These are phyloP conservation scores for Bryum argenteum DNA, from an alignment of 225 moss, liverwort and hornwort genomes.

Conservation along the genomic window DNA sequence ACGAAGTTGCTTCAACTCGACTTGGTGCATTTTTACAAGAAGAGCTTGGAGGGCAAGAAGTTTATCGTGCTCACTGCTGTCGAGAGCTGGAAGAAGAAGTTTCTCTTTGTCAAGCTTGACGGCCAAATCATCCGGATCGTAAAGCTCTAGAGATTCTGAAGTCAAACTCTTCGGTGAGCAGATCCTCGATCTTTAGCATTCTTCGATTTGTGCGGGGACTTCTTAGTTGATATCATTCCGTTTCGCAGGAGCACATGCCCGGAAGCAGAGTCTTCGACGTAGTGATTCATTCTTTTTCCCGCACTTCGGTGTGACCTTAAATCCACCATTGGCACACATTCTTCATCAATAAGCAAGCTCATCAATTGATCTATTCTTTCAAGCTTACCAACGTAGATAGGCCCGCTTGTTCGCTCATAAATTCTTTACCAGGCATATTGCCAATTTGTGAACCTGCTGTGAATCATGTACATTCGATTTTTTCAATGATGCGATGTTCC, in stretches of 20 bases:
- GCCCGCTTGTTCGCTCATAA: conserved; percentile 11
- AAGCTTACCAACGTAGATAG: conserved; percentile 6
- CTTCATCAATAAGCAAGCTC: conserved; percentile 9
- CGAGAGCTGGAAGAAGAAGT: conserved; percentile 32
- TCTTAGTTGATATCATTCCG: background rate
- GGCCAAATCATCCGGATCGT: conserved; percentile 26
- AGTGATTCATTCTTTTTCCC: background rate
- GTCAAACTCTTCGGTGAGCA: background rate
- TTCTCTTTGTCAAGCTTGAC: conserved; percentile 29
- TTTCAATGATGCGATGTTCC: background rate
- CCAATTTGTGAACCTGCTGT: conserved; percentile 3
- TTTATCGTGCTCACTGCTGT: conserved; percentile 25
- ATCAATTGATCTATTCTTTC: conserved; percentile 17
- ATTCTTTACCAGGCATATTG: conserved; percentile 13
- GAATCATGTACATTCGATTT: conserved; percentile 12
- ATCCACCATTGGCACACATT: background rate
- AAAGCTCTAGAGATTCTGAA: background rate
- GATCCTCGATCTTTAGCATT: background rate
- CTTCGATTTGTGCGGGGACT: too few species aligned
- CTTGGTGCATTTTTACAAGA: conserved; percentile 23
- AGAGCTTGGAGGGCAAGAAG: conserved; percentile 17
- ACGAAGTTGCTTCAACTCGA: conserved; percentile 27
- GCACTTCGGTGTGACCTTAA: conserved; percentile 11
- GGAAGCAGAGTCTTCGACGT: background rate
- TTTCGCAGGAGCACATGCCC: background rate